A percentile compares a stretch with the other conserved stretches of the same genome.
Conservation (phyloP, 352 stramenopile genomes). For the Globisporangium nodosum region DNA sequence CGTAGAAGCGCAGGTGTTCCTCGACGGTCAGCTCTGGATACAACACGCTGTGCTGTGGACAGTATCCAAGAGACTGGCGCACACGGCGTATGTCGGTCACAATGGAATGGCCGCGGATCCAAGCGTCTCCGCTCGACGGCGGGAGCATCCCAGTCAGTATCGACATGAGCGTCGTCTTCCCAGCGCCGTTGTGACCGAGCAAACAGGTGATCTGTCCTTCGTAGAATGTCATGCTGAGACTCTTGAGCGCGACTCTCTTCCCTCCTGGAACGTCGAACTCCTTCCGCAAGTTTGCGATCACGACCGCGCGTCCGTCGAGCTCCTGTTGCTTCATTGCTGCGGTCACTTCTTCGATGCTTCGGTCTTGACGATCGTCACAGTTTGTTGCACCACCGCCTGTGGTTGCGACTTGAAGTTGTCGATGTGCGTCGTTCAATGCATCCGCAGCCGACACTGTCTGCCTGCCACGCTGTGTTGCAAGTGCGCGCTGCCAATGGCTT, state of each 20-base stretch:
- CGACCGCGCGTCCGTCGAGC: slow-evolving; percentile 38
- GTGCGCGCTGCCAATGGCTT: slow-evolving; percentile 51
- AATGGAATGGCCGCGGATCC: slow-evolving; percentile 51
- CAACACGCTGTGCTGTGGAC: slow-evolving; percentile 96
- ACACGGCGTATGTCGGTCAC: slow-evolving; percentile 79
- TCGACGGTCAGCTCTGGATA: slow-evolving; percentile 94
- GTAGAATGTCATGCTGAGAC: slow-evolving; percentile 85
- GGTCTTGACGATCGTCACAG: not conserved
- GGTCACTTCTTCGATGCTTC: slow-evolving; percentile 23
- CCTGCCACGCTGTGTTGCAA: not conserved
- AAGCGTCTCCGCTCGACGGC: slow-evolving; percentile 49
- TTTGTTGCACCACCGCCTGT: not conserved
- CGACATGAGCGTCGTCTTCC: slow-evolving; percentile 86
- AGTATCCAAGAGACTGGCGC: slow-evolving; percentile 92
- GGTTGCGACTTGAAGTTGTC: not conserved
- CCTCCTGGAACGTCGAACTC: slow-evolving; percentile 58
- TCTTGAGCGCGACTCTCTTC: slow-evolving; percentile 85
- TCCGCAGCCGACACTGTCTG: not conserved
- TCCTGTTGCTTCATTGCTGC: slow-evolving; percentile 50
- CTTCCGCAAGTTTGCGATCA: slow-evolving; percentile 64
- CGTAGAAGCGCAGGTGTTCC: slow-evolving; percentile 96
- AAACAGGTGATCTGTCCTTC: slow-evolving; percentile 93
- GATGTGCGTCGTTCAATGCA: not conserved
- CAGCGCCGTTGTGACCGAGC: slow-evolving; percentile 93
- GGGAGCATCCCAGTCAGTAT: slow-evolving; percentile 76